These are phyloP conservation scores for Artomyces pyxidatus DNA, from an alignment of 768 basidiomycete species.

Conservation along the genomic window DNA sequence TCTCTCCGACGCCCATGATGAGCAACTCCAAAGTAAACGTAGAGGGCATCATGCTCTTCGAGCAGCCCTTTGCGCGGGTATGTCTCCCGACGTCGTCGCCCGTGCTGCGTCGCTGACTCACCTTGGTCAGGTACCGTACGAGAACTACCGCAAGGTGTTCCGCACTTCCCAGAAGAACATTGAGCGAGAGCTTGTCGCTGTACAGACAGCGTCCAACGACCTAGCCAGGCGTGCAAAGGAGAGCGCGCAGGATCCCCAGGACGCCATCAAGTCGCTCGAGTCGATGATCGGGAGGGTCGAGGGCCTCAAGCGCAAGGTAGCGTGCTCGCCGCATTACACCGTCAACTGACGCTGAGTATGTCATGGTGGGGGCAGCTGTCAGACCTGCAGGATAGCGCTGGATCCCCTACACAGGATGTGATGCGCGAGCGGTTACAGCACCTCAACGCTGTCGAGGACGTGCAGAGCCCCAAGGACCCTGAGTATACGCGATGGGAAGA, in stretches of 20 bases:
- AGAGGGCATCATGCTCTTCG: conserved; percentile 73
- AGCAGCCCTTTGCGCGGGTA: conserved; percentile 77
- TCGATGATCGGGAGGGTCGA: conserved; percentile 70
- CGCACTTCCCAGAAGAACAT: conserved; percentile 73
- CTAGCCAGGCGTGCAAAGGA: conserved; percentile 39
- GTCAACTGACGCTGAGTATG: background rate
- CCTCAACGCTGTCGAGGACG: conserved; percentile 52
- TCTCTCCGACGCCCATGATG: too few relatives aligned
- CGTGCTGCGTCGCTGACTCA: background rate
- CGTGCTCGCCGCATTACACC: background rate
- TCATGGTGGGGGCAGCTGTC: conserved; percentile 30
- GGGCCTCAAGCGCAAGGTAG: conserved; percentile 83
- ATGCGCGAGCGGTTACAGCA: conserved; percentile 71
- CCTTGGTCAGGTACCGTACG: conserved; percentile 67
- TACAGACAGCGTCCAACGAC: conserved; percentile 52
- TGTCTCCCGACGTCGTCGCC: conserved; percentile 20
- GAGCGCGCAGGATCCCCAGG: conserved; percentile 36
- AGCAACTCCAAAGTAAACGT: conserved; percentile 46
- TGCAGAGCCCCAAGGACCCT: conserved; percentile 41
- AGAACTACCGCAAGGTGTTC: conserved; percentile 85
- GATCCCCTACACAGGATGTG: conserved; percentile 56
- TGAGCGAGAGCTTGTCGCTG: conserved; percentile 65
- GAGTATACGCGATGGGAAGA: conserved; percentile 75
- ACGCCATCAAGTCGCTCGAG: conserved; percentile 56
- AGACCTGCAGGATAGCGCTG: conserved; percentile 39